phyloP scores from a whole-genome alignment of 202 grass and related monocot species.

The Panicum virgatum region DNA sequence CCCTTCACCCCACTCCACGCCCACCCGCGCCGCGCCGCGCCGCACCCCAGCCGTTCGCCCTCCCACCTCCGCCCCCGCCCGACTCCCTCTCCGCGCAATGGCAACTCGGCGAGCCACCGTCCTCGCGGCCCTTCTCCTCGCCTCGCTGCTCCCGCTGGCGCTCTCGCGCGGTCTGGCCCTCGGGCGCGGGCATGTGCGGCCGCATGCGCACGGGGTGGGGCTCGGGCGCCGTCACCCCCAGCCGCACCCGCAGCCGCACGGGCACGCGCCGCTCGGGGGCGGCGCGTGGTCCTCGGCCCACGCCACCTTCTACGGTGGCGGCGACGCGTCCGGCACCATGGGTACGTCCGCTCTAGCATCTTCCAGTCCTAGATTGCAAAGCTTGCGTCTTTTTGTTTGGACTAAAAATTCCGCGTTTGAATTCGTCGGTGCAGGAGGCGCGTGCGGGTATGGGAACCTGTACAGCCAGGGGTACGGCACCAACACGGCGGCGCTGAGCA shows the following conservation, averaged over 20 bases:
- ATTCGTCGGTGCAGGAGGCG: constrained; percentile 44
- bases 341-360: constrained; percentile 32
- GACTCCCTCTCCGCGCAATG: background rate
- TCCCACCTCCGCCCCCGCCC: background rate
- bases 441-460: constrained; percentile 91
- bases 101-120: background rate
- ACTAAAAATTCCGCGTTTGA: background rate
- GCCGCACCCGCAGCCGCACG: background rate
- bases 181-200: background rate
- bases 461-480: constrained; percentile 94
- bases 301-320: constrained; percentile 95
- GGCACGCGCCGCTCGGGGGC: constrained; percentile 26
- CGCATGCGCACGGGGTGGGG: background rate
- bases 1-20: background rate
- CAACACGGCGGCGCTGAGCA: constrained; percentile 91
- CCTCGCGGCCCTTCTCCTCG: constrained; percentile 42
- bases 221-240: background rate
- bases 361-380: background rate
- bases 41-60: too few species aligned
- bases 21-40: background rate
- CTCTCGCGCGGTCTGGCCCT: background rate
- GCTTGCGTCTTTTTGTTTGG: too few species aligned
- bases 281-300: constrained; percentile 67
- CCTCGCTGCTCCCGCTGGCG: constrained; percentile 33
- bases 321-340: constrained; percentile 97